phyloP scores from a whole-genome alignment of 148 eudicot species.

The Rhododendron griersonianum region DNA sequence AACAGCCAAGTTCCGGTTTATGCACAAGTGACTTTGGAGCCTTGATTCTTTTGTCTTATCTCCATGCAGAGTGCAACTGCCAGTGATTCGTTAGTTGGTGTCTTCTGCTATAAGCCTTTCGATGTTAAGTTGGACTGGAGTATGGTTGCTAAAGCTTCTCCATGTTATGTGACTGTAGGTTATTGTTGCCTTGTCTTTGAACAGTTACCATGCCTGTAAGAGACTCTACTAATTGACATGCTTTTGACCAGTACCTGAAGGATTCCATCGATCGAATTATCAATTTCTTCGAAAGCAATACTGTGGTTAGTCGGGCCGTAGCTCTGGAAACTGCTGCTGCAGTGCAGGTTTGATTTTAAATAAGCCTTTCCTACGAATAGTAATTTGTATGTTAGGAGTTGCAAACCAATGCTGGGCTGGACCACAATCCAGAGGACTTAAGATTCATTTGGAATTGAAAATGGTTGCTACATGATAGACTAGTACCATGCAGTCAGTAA shows the following conservation, averaged over 20 bases:
- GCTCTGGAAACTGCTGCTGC: slow-evolving; percentile 98
- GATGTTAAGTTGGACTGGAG: slow-evolving; percentile 92
- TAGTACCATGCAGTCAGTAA: neutral
- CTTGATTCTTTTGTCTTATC: neutral
- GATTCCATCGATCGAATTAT: slow-evolving; percentile 76
- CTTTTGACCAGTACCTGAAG: slow-evolving; percentile 72
- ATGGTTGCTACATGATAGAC: neutral
- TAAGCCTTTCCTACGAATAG: neutral
- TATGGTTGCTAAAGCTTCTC: slow-evolving; percentile 91
- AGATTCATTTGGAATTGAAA: neutral
- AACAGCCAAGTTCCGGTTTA: neutral
- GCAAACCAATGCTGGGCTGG: neutral
- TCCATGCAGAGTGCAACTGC: slow-evolving; percentile 73
- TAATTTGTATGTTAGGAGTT: neutral
- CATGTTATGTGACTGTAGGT: slow-evolving; percentile 90
- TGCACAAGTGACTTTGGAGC: neutral
- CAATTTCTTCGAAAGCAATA: slow-evolving; percentile 69
- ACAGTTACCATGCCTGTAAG: neutral
- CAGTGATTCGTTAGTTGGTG: slow-evolving; percentile 68
- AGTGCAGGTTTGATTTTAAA: slow-evolving; percentile 60
- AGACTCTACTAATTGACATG: slow-evolving; percentile 11
- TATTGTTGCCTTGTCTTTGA: slow-evolving; percentile 11
- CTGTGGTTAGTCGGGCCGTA: slow-evolving; percentile 69
- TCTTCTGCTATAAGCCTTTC: slow-evolving; percentile 85
- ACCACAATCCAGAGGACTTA: neutral